These are phyloP conservation scores for Tolypocladium endophyticum DNA, from an alignment of 2,329 filamentous ascomycete species.

Conservation along the genomic window DNA sequence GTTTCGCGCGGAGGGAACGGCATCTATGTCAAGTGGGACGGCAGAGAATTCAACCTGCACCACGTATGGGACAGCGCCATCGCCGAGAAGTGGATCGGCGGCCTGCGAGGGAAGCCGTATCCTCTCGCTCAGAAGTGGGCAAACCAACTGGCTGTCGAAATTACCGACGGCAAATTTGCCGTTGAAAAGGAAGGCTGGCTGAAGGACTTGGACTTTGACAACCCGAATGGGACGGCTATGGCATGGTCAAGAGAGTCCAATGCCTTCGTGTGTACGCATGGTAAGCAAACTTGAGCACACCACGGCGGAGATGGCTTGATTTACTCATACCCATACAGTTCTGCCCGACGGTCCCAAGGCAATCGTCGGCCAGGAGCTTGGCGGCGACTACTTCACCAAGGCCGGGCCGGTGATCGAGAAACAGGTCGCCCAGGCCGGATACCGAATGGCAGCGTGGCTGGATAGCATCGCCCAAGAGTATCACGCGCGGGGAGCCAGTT, in stretches of 20 bases:
- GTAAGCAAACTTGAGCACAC: constrained; percentile 25
- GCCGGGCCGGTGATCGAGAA: constrained; percentile 55
- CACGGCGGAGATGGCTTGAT: neutral
- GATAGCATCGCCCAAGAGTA: constrained; percentile 45
- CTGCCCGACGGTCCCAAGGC: constrained; percentile 49
- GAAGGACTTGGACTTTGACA: constrained; percentile 41
- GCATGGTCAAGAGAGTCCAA: constrained; percentile 56
- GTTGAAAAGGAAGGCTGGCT: constrained; percentile 42
- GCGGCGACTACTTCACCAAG: constrained; percentile 51
- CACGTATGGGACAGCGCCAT: constrained; percentile 66
- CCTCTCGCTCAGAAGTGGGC: constrained; percentile 45
- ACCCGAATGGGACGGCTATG: constrained; percentile 45
- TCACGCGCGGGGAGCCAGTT: constrained; percentile 11
- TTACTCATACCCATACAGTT: constrained; percentile 27
- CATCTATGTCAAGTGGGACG: constrained; percentile 53
- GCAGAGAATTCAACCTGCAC: constrained; percentile 52
- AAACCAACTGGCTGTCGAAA: constrained; percentile 40
- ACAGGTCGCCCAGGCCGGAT: constrained; percentile 59
- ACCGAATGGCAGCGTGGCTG: constrained; percentile 57
- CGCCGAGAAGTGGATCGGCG: constrained; percentile 52
- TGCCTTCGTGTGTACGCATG: constrained; percentile 48
- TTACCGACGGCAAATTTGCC: constrained; percentile 45
- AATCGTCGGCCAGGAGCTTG: constrained; percentile 49
- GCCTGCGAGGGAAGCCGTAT: constrained; percentile 37
- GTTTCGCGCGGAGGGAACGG: constrained; percentile 57